A percentile compares a stretch with the other conserved stretches of the same genome.
Evolutionary conservation across 352 stramenopile species (phyloP).

Genomic region (Globisporangium acanthophoron): DNA sequence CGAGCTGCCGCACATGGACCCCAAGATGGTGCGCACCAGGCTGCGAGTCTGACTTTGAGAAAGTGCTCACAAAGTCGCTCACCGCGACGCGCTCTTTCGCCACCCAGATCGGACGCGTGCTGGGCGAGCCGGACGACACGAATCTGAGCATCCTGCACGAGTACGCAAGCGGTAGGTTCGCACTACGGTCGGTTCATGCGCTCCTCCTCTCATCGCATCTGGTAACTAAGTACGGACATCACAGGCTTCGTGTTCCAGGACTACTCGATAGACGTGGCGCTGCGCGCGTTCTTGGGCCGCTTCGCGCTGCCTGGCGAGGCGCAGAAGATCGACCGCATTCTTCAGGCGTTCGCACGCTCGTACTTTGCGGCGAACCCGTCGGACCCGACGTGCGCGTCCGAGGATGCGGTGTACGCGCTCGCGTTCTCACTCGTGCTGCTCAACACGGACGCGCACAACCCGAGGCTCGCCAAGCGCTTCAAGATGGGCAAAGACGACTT

Average conservation of each 20-base stretch:
- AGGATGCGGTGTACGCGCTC: slow-evolving; percentile 74
- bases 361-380: slow-evolving; percentile 54
- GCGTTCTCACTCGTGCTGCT: slow-evolving; percentile 75
- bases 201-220: neutral
- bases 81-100: too few species aligned
- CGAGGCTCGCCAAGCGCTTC: slow-evolving; percentile 47
- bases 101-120: slow-evolving; percentile 45
- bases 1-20: slow-evolving; percentile 57
- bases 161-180: slow-evolving; percentile 45
- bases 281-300: slow-evolving; percentile 67
- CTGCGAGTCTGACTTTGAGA: neutral
- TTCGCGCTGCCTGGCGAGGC: slow-evolving; percentile 70
- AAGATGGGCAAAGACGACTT: slow-evolving; percentile 77
- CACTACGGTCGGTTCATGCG: too few species aligned
- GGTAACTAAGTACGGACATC: neutral
- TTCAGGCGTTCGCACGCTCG: slow-evolving; percentile 69
- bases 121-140: slow-evolving; percentile 58
- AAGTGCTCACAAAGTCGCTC: neutral
- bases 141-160: slow-evolving; percentile 60
- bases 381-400: slow-evolving; percentile 46
- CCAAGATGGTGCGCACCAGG: slow-evolving; percentile 39
- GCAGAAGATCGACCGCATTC: slow-evolving; percentile 84
- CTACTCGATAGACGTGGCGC: slow-evolving; percentile 55
- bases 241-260: slow-evolving; percentile 56
- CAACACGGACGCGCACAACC: slow-evolving; percentile 80